Percentiles rank a stretch among this genome's conserved stretches.
These are phyloP conservation scores for Nigrograna mackinnonii DNA, from an alignment of 2,329 filamentous ascomycete species.

Conservation along the genomic window DNA sequence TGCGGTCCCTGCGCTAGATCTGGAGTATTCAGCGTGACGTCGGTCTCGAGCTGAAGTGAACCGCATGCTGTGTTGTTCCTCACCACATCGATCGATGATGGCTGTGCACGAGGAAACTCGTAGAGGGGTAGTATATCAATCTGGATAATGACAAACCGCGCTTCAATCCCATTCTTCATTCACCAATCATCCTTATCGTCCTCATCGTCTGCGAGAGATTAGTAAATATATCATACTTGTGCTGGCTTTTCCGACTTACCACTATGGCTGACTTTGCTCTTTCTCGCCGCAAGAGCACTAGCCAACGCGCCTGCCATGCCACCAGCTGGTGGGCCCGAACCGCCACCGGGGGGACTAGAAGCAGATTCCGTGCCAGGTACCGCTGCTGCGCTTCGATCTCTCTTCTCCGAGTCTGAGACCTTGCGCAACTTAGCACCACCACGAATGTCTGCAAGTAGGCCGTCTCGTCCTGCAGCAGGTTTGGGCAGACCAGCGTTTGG, in stretches of 20 bases:
- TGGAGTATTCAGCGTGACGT: no score
- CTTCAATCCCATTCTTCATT: slow-evolving; percentile 14
- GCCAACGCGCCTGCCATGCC: slow-evolving; percentile 62
- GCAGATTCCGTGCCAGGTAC: slow-evolving; percentile 55
- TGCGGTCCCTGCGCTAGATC: no score
- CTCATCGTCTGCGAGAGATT: slow-evolving; percentile 68
- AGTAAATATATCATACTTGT: background rate
- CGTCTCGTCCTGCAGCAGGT: slow-evolving; percentile 56
- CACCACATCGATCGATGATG: no score
- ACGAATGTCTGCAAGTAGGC: slow-evolving; percentile 73
- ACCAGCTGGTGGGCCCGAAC: slow-evolving; percentile 33
- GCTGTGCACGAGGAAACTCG: no score
- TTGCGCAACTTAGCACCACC: slow-evolving; percentile 70
- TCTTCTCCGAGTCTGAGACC: slow-evolving; percentile 70
- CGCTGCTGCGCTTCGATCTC: slow-evolving; percentile 69
- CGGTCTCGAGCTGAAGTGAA: no score
- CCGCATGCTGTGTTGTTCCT: no score
- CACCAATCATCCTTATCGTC: slow-evolving; percentile 76
- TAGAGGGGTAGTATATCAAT: no score
- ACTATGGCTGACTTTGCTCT: slow-evolving; percentile 92
- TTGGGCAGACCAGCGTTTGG: slow-evolving; percentile 39
- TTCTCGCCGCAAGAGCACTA: slow-evolving; percentile 81
- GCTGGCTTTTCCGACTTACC: slow-evolving; percentile 63
- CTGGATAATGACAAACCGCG: no score
- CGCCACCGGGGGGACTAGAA: slow-evolving; percentile 53